Evolutionary conservation across 208 protist genomes (phyloP), one percentile per base, ranked within the genome.

Genomic region (Crithidia expoeki): DNA sequence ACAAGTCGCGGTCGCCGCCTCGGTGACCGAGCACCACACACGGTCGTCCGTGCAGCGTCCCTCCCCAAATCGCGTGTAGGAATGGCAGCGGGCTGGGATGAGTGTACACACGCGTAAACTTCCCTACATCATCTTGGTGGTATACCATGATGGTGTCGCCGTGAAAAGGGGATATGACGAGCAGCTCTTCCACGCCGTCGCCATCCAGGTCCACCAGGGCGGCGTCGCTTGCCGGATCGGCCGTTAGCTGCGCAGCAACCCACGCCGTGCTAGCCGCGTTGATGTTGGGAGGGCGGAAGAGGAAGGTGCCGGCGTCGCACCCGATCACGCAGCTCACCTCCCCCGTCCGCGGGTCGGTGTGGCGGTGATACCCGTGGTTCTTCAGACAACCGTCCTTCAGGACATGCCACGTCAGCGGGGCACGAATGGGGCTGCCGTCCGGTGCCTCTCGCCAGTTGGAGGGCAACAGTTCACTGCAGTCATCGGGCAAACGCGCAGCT

Each of bases 201-300:
- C 23, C 23, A 21, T 33, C 40, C 17, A 32, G 61, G 49, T 57
- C 61, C 4, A 46, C 49, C 21, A 57, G 28, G 28, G 14, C 62
- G 7, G 33, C 49, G 21, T 49, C 49, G 21, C 49, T 42, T 0
- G 19, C 40, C 14, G 16, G 61, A 49, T 47, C 61, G 4, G 33
- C 34, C 19, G 36, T 59, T 16, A 34, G 38, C 25, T 68, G 62
- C 0, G 17, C 23, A 0, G 0, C 6, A 9, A 34, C 27, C 62
- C 36, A 59, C 36, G 33, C 62, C 9, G 17, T 34, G 33, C 32
- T 21, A 2, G 12, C 49, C 1, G 23, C 49, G 62, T 30, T 10
- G 17, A n/a, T n/a, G n/a, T n/a, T n/a, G n/a, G n/a, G n/a, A n/a
- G n/a, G 62, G 10, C 47, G 62, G 17, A 68, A 68, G 1, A 68